phyloP scores from a whole-genome alignment of 768 basidiomycete species.

The Calocera cornea region DNA sequence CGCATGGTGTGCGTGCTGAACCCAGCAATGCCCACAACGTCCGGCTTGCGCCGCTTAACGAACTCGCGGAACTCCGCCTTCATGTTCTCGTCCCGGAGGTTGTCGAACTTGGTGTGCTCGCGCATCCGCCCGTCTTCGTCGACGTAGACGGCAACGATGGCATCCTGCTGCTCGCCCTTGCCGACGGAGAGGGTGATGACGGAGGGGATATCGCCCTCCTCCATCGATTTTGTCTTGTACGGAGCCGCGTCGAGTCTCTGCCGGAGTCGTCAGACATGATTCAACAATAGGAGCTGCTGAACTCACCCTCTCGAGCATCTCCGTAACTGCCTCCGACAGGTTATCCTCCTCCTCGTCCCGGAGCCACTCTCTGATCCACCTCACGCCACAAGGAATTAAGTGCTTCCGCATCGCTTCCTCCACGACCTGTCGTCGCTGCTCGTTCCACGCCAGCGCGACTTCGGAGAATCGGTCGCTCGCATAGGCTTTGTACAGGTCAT shows the following conservation, averaged over 20 bases:
- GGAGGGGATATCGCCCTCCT: constrained; percentile 54
- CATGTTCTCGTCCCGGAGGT: constrained; percentile 56
- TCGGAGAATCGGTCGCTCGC: constrained; percentile 74
- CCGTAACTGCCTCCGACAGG: constrained; percentile 53
- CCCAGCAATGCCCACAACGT: constrained; percentile 80
- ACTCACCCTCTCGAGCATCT: constrained; percentile 55
- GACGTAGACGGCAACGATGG: constrained; percentile 68
- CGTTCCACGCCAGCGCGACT: constrained; percentile 82
- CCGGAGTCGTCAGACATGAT: neutral
- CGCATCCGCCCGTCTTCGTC: constrained; percentile 82
- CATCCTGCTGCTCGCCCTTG: constrained; percentile 85
- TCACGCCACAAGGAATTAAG: constrained; percentile 70
- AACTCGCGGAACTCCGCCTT: constrained; percentile 67
- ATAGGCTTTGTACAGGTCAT: constrained; percentile 66
- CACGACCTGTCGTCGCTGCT: constrained; percentile 62
- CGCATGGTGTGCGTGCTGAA: constrained; percentile 63
- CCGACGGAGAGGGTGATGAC: constrained; percentile 92
- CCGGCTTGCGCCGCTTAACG: constrained; percentile 68
- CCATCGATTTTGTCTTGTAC: constrained; percentile 46
- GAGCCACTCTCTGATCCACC: constrained; percentile 80
- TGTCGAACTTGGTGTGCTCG: constrained; percentile 82
- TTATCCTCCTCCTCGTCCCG: constrained; percentile 82
- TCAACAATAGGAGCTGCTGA: neutral
- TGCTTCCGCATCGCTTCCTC: constrained; percentile 65
- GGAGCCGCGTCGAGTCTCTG: constrained; percentile 79